Evolutionary conservation across 2,329 filamentous ascomycete genomes (phyloP), one percentile per base, ranked within the genome.

Genomic region (Xylariaceae sp.): DNA sequence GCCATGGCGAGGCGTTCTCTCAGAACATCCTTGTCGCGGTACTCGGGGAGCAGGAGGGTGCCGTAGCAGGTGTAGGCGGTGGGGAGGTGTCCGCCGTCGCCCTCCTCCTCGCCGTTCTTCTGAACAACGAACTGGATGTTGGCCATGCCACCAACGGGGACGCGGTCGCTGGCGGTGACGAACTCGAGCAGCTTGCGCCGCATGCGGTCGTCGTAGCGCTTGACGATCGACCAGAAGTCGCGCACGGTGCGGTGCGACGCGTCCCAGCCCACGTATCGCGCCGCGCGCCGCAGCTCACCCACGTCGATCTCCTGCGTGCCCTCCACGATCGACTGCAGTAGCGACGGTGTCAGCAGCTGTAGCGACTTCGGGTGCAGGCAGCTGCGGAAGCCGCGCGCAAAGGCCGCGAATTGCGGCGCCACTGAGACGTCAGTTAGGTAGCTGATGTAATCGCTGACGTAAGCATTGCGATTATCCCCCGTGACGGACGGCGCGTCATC

Each of bases 41-140:
- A 99, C 74, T 93, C 88, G 1, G 95, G 95, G 59, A 99, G 73
- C 62, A 96, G 75, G 44, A 99, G 75, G 46, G 90, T 93, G 1
- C 93, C 91, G 75, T 96, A 98, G 73, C 95, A 99, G 0, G 95
- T 99, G 67, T 92, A 89, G 59, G 91, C 93, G 4, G 89, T 96
- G 2, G 95, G 95, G 65, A 99, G 68, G 60, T 84, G 82, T 0
- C 81, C 82, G 2, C 71, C 69, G 1, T 77, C 76, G 2, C 75
- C 79, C 6, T 80, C 76, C 62, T 83, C 88, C 52, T 86, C 80
- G 16, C 90, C 86, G 68, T 92, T 91, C 66, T 84, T 86, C 73
- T 93, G 89, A 43, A 99, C 82, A 14, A 90, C 84, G 72, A 98
- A 98, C 67, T 89, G 87, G 45, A 98, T 77, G 65, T 89, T 91